Conservation (phyloP, 352 stramenopile genomes). For the Pythium phragmiticola region DNA sequence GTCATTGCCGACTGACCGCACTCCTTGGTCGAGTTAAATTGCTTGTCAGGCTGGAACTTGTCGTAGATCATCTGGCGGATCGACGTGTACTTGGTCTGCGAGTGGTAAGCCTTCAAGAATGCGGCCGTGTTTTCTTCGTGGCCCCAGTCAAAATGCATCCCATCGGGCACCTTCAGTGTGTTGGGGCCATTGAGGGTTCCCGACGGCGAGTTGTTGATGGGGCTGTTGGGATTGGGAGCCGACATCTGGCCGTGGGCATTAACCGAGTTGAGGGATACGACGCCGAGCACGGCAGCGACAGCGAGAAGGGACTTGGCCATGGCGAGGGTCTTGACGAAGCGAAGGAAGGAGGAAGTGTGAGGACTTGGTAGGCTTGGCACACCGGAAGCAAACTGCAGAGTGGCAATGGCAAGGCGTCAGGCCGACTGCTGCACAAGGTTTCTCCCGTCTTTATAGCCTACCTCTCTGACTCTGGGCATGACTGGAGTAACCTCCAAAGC, state of each 20-base stretch:
- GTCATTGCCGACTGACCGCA: slow-evolving; percentile 1
- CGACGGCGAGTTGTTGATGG: slow-evolving; percentile 13
- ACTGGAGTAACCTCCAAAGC: too few species aligned
- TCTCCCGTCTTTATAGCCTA: too few species aligned
- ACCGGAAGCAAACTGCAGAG: too few species aligned
- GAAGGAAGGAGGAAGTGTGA: too few species aligned
- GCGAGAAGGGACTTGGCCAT: slow-evolving; percentile 13
- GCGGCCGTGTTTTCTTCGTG: slow-evolving; percentile 18
- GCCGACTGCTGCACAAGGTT: too few species aligned
- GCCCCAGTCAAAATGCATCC: slow-evolving; percentile 18
- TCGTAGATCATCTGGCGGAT: slow-evolving; percentile 24
- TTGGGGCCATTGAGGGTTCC: slow-evolving; percentile 12
- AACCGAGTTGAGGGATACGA: not conserved
- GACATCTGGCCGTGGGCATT: slow-evolving; percentile 19
- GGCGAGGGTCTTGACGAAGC: too few species aligned
- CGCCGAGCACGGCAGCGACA: slow-evolving; percentile 1
- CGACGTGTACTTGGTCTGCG: slow-evolving; percentile 23
- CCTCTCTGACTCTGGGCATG: too few species aligned
- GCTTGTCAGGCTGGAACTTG: not conserved
- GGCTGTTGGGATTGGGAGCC: slow-evolving; percentile 18
- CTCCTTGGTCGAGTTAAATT: not conserved
- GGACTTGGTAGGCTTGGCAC: too few species aligned
- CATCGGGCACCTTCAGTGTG: not conserved
- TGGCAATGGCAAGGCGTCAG: too few species aligned
- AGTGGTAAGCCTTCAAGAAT: slow-evolving; percentile 21